A percentile compares a stretch with the other conserved stretches of the same genome.
Conservation (phyloP, 352 stramenopile species). For the Phytophthora pseudosyringae region DNA sequence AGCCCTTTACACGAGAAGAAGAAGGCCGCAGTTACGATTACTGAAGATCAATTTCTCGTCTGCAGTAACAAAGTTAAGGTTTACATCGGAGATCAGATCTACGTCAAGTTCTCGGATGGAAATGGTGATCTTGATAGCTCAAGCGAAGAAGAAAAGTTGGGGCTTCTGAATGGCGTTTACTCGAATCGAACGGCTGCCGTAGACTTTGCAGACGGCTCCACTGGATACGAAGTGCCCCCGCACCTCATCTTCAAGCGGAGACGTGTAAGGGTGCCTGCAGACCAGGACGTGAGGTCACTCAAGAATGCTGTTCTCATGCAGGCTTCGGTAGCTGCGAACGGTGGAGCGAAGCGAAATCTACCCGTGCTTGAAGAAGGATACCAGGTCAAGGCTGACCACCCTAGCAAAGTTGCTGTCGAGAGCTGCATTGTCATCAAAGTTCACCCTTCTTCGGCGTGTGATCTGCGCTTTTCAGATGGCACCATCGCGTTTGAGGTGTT, state of each 20-base stretch:
- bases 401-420: conserved; percentile 61
- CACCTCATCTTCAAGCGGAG: conserved; percentile 69
- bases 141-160: conserved; percentile 65
- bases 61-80: conserved; percentile 69
- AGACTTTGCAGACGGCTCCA: conserved; percentile 79
- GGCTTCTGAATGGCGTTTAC: conserved; percentile 78
- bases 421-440: conserved; percentile 75
- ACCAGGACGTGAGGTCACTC: conserved; percentile 69
- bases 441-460: conserved; percentile 63
- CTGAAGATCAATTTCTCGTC: conserved; percentile 74
- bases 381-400: conserved; percentile 79
- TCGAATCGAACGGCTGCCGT: conserved; percentile 76
- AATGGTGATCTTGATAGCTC: conserved; percentile 57
- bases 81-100: conserved; percentile 81
- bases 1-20: conserved; percentile 69
- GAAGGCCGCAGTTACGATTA: conserved; percentile 57
- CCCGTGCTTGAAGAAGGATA: conserved; percentile 69
- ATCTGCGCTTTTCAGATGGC: conserved; percentile 77
- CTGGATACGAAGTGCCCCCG: conserved; percentile 69
- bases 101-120: conserved; percentile 53
- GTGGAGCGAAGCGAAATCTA: conserved; percentile 8
- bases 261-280: conserved; percentile 36
- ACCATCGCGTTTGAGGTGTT: conserved; percentile 82
- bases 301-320: conserved; percentile 86
- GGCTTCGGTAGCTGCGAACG: conserved; percentile 29